Base-by-base conservation (phyloP, 1,284 basidiomycete species). In the Ceratobasidium sp. region DNA sequence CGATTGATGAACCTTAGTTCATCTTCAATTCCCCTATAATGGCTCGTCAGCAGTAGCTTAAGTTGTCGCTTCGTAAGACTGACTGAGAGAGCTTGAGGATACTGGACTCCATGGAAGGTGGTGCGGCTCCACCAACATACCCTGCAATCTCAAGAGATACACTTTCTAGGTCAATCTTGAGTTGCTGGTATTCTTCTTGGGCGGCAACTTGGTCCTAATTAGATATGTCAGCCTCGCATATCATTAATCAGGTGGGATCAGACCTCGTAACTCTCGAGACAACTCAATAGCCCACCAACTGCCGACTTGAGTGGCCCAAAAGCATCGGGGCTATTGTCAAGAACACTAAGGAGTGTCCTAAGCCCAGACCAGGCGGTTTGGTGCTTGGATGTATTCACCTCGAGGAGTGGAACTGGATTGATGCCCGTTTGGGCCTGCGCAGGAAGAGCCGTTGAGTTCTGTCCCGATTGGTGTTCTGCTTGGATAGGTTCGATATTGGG, bases 221-320 rank as follows among this genome's bases (percentile, higher is more conserved):
- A 15, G 49, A 51, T 15, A 13, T 15, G 12, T 51, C 13, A 51
- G 20, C 20, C 49, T 15, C 49, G 20, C 49, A 51, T 15, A 15
- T 13, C 12, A 51, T n/a, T 9, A 9, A 55, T 26, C 7, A n/a
- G 15, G 18, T 9, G 15, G 53, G 20, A 9, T 33, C 49, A 51
- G n/a, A 33, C 66, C 46, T 68, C 66, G 12, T 26, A 51, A 26
- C 49, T 51, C 20, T 68, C 42, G 18, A 51, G 15, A 26, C 42
- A 51, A 13, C 28, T 33, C 1, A 33, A 23, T 10, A 68, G 9
- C 28, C 23, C 66, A 26, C 42, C 49, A 9, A 68, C 12, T 15
- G 42, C 49, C 18, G 28, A 44, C 46, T 68, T 68, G 3, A 68
- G 42, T n/a, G 66, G 66, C 10, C 66, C 66, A 26, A 68, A 68